These are phyloP conservation scores for Reutealis trisperma DNA, from an alignment of 345 rosid species.

Conservation along the genomic window DNA sequence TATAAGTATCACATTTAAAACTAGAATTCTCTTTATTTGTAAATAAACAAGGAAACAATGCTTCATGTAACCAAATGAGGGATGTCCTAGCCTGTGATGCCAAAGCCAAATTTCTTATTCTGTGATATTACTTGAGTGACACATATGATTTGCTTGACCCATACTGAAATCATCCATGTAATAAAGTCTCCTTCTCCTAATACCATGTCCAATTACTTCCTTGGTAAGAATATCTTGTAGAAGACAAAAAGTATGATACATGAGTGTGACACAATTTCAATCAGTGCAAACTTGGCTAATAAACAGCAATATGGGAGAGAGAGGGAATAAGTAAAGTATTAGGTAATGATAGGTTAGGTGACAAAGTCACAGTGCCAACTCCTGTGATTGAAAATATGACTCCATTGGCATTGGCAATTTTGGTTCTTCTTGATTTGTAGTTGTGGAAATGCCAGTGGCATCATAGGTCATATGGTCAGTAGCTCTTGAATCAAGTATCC, in stretches of 20 bases:
- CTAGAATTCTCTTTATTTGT: background rate
- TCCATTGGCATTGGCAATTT: background rate
- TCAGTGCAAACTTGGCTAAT: no score
- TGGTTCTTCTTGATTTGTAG: background rate
- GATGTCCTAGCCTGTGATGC: background rate
- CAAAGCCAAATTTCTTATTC: background rate
- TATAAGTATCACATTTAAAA: no score
- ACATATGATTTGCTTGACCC: background rate
- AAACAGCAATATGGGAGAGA: no score
- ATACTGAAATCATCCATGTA: constrained; percentile 8
- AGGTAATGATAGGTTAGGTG: background rate
- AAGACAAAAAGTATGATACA: no score
- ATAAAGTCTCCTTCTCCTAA: background rate
- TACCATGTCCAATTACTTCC: background rate
- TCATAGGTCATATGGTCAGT: background rate
- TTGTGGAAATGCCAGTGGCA: background rate
- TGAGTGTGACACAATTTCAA: no score
- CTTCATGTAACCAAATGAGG: background rate
- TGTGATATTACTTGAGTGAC: background rate
- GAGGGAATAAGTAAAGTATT: no score
- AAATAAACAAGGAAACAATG: background rate
- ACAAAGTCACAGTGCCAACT: background rate
- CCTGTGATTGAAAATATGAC: background rate
- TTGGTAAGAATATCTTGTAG: no score
- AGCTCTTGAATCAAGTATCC: background rate